A percentile compares a stretch with the other conserved stretches of the same genome.
Conservation (phyloP, 345 rosid species). For the Nephelium lappaceum region DNA sequence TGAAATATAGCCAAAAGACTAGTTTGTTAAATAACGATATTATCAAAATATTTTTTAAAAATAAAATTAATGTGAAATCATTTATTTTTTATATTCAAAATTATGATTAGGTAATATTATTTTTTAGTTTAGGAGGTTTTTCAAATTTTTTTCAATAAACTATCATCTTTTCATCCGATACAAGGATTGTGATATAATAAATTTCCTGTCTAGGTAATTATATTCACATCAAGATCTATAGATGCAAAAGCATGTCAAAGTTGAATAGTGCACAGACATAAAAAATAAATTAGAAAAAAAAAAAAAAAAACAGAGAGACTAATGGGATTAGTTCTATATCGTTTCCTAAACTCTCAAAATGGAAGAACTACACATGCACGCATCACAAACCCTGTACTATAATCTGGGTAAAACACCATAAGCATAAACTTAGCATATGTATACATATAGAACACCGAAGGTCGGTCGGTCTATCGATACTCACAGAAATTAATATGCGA, state of each 20-base stretch:
- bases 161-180: no score
- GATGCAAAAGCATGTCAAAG: neutral
- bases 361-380: neutral
- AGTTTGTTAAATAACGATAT: neutral
- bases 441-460: neutral
- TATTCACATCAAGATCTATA: neutral
- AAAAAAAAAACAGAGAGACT: neutral
- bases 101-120: no score
- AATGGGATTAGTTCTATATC: no score
- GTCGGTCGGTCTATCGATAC: neutral
- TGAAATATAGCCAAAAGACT: neutral
- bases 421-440: neutral
- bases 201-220: neutral
- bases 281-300: neutral
- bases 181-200: neutral
- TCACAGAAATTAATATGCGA: neutral
- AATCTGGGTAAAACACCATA: neutral
- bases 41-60: no score
- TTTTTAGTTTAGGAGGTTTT: no score
- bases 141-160: no score
- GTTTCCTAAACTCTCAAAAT: no score
- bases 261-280: neutral
- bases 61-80: no score
- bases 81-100: no score
- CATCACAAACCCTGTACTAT: conserved; percentile 6